A percentile compares a stretch with the other conserved stretches of the same genome.
Conservation (phyloP, 2,329 filamentous ascomycete species). For the Fusarium nematophilum region DNA sequence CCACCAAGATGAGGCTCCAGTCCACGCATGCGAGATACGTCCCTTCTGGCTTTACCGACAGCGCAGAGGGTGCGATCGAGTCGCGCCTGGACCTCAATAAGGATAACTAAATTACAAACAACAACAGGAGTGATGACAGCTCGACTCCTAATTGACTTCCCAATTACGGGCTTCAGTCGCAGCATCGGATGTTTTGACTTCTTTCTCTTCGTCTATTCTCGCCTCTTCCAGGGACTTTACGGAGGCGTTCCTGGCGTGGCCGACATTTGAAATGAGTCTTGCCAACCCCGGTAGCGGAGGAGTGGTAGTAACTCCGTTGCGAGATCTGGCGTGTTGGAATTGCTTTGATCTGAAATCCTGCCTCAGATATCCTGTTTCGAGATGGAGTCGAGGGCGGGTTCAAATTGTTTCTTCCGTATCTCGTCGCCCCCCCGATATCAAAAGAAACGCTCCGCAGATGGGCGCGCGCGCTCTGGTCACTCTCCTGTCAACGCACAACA, state of each 20-base stretch:
- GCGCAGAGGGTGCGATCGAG: too few relatives aligned
- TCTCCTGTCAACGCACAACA: slow-evolving; percentile 43
- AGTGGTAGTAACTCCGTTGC: too few relatives aligned
- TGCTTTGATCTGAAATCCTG: too few relatives aligned
- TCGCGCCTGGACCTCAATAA: too few relatives aligned
- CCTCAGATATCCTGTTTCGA: slow-evolving; percentile 24
- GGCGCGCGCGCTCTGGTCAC: slow-evolving; percentile 44
- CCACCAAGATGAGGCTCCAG: too few relatives aligned
- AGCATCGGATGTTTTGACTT: neutral
- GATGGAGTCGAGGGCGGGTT: slow-evolving; percentile 7
- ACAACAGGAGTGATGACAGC: neutral
- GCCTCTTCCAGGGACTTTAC: neutral
- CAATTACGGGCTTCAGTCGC: neutral
- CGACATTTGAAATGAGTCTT: too few relatives aligned
- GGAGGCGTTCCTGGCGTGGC: neutral
- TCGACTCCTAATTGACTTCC: slow-evolving; percentile 3
- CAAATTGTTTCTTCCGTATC: slow-evolving; percentile 24
- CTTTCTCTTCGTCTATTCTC: neutral
- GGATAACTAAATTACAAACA: too few relatives aligned
- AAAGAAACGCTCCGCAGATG: slow-evolving; percentile 36
- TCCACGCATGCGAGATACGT: too few relatives aligned
- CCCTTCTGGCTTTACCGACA: too few relatives aligned
- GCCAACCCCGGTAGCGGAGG: too few relatives aligned
- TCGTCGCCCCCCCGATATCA: slow-evolving; percentile 10
- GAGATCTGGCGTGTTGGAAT: too few relatives aligned